Evolutionary conservation across 2,329 filamentous ascomycete genomes (phyloP).

Genomic region (Nemania serpens): DNA sequence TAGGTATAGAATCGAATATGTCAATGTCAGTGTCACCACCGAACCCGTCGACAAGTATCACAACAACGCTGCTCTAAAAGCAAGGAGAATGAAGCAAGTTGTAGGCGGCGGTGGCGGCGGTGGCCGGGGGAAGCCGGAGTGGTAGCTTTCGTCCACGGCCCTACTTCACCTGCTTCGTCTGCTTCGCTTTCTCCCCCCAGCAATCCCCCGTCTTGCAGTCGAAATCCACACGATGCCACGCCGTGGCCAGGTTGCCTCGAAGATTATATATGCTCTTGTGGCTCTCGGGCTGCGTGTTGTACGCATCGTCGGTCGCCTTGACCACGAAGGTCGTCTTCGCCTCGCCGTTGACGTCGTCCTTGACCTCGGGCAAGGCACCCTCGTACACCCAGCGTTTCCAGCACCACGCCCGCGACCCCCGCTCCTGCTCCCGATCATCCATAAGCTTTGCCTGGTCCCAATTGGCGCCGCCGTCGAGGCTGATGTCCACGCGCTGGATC

Average conservation of each 20-base stretch:
- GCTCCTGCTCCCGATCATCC: conserved; percentile 48
- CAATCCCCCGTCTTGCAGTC: conserved; percentile 30
- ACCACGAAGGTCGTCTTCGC: conserved; percentile 61
- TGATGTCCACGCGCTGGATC: conserved; percentile 71
- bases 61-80: no score
- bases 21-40: no score
- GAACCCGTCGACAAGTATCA: no score
- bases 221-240: conserved; percentile 63
- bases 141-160: not conserved
- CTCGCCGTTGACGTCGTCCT: conserved; percentile 34
- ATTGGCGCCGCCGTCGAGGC: conserved; percentile 63
- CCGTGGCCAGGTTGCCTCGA: conserved; percentile 68
- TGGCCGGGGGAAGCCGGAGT: no score
- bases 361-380: conserved; percentile 48
- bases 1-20: no score
- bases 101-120: no score
- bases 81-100: not conserved
- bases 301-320: conserved; percentile 68
- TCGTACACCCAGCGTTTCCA: conserved; percentile 68
- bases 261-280: conserved; percentile 66
- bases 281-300: conserved; percentile 68
- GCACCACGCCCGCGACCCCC: conserved; percentile 59
- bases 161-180: not conserved
- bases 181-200: conserved; percentile 12
- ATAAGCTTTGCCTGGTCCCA: conserved; percentile 68